These are phyloP conservation scores for Ceratobasidium sp. DNA, from an alignment of 1,284 basidiomycete species.

Conservation along the genomic window DNA sequence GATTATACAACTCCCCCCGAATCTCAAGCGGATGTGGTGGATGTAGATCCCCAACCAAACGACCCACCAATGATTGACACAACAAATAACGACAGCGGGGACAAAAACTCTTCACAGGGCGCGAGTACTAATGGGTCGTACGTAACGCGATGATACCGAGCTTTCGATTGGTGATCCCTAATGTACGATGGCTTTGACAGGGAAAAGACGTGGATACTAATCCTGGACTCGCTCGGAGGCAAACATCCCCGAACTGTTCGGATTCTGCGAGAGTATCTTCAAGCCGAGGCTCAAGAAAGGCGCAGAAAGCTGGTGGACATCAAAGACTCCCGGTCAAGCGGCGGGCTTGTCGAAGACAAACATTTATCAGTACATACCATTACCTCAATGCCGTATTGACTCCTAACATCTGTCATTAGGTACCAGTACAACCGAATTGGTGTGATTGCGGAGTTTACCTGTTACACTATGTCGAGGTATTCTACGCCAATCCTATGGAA, in stretches of 20 bases:
- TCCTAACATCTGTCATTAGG: conserved; percentile 45
- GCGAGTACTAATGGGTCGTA: not conserved
- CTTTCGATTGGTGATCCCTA: conserved; percentile 6
- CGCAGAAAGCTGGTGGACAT: conserved; percentile 54
- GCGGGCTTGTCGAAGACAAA: conserved; percentile 50
- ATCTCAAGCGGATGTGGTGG: not conserved
- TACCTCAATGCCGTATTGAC: not conserved
- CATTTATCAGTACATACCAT: conserved; percentile 16
- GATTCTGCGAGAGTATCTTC: conserved; percentile 71
- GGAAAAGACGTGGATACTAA: conserved; percentile 75
- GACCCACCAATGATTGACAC: conserved; percentile 14
- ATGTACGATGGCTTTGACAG: conserved; percentile 4
- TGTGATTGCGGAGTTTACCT: conserved; percentile 58
- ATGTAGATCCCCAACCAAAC: not conserved
- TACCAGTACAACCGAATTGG: conserved; percentile 56
- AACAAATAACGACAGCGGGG: conserved; percentile 11
- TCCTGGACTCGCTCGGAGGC: conserved; percentile 83
- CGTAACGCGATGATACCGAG: conserved; percentile 23
- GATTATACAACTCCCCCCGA: conserved; percentile 3
- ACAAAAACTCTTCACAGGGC: conserved; percentile 9
- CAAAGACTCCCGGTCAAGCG: conserved; percentile 56
- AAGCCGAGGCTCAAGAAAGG: conserved; percentile 81
- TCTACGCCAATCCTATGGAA: conserved; percentile 48
- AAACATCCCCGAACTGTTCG: conserved; percentile 68
- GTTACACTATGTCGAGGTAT: conserved; percentile 51